A percentile compares a stretch with the other conserved stretches of the same genome.
These are phyloP conservation scores for Bolboschoenoplectus hybrid DNA, from an alignment of 202 grass and related monocot species.

Conservation along the genomic window DNA sequence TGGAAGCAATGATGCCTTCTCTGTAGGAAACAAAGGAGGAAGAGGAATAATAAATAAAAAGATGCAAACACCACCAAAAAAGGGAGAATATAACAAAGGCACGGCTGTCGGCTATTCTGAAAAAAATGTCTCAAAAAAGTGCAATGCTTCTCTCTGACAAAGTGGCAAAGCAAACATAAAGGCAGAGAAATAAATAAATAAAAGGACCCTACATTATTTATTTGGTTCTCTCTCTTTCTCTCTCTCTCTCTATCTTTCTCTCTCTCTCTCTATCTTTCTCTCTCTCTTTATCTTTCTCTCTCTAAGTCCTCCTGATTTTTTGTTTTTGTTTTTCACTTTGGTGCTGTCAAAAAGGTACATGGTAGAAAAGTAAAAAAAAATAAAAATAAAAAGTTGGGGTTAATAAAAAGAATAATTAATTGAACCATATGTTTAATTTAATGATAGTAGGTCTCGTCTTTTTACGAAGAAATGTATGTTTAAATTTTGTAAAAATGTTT, in stretches of 20 bases:
- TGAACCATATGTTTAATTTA: too few relatives aligned
- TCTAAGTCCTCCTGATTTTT: background rate
- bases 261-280: background rate
- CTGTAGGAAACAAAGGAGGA: slow-evolving; percentile 38
- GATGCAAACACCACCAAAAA: slow-evolving; percentile 29
- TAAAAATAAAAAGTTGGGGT: background rate
- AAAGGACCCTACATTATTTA: slow-evolving; percentile 29
- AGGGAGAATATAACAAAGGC: slow-evolving; percentile 23
- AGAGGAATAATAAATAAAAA: slow-evolving; percentile 19
- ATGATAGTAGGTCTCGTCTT: too few relatives aligned
- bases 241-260: too few relatives aligned
- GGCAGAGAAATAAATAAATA: background rate
- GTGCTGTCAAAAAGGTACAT: background rate
- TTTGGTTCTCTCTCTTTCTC: slow-evolving; percentile 2
- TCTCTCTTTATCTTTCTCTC: background rate
- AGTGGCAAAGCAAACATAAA: slow-evolving; percentile 26
- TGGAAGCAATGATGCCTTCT: slow-evolving; percentile 36
- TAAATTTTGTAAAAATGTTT: too few relatives aligned
- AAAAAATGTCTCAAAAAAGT: slow-evolving; percentile 13
- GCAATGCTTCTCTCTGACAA: slow-evolving; percentile 23
- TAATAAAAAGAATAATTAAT: background rate
- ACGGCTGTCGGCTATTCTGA: slow-evolving; percentile 31
- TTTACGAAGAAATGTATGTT: too few relatives aligned
- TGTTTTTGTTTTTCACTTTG: background rate
- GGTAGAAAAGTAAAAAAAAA: background rate